Percentiles rank a stretch among this genome's conserved stretches.
These are phyloP conservation scores for Penicillium desertorum DNA, from an alignment of 495 filamentous ascomycete genomes.

Conservation along the genomic window DNA sequence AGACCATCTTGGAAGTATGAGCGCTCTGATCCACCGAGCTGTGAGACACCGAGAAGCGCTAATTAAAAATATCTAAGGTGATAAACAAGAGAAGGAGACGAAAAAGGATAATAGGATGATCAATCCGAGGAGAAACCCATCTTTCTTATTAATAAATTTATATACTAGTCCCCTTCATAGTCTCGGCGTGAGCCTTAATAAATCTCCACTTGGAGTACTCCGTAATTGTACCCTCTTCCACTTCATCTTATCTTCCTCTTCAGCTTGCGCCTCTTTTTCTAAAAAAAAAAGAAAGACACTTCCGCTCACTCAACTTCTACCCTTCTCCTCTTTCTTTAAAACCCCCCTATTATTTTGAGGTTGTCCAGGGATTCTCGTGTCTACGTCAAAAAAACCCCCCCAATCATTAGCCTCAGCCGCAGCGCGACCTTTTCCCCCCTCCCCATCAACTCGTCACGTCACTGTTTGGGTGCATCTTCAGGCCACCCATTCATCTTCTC, in stretches of 20 bases:
- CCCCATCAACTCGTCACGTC: constrained; percentile 22
- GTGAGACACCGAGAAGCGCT: constrained; percentile 27
- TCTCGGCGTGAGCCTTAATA: constrained; percentile 11
- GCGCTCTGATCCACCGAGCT: constrained; percentile 14
- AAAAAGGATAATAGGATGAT: constrained; percentile 9
- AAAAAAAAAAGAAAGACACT: not conserved
- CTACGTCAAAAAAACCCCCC: not conserved
- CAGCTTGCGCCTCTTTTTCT: constrained; percentile 11
- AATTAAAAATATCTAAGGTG: constrained; percentile 27
- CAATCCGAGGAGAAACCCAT: constrained; percentile 13
- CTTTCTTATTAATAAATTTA: no score
- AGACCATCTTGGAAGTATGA: constrained; percentile 5
- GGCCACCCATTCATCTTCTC: constrained; percentile 16
- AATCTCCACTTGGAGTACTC: constrained; percentile 12
- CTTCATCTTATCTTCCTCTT: constrained; percentile 15
- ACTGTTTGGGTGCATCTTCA: constrained; percentile 24
- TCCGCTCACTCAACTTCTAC: constrained; percentile 10
- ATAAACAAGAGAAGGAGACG: not conserved
- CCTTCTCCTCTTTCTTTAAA: constrained; percentile 17
- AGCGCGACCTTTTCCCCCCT: constrained; percentile 20
- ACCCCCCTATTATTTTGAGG: not conserved
- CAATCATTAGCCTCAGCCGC: constrained; percentile 21
- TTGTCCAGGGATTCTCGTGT: constrained; percentile 3
- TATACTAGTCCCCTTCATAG: not conserved
- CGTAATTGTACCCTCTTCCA: constrained; percentile 12